These are phyloP conservation scores for Pogostemon cablin DNA, from an alignment of 257 asterid genomes.

Conservation along the genomic window DNA sequence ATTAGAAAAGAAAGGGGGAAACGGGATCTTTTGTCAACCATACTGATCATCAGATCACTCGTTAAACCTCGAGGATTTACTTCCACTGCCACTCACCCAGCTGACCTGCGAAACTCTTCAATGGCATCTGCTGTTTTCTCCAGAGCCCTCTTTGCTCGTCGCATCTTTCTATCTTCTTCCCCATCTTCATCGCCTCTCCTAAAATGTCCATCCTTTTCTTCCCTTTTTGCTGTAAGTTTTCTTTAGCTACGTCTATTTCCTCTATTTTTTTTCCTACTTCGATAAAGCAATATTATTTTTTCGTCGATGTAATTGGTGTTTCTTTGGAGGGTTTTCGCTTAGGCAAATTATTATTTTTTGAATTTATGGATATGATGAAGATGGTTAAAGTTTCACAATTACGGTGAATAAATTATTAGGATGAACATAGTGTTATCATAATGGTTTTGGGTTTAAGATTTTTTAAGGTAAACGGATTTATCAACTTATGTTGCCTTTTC, in stretches of 20 bases:
- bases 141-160: slow-evolving; percentile 60
- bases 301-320: slow-evolving; percentile 2
- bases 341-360: background rate
- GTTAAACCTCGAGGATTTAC: background rate
- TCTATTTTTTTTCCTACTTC: background rate
- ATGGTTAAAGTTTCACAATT: background rate
- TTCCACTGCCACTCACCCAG: background rate
- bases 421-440: background rate
- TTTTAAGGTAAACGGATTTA: background rate
- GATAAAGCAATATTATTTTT: background rate
- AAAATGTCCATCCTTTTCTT: slow-evolving; percentile 41
- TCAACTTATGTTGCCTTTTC: background rate
- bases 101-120: background rate
- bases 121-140: slow-evolving; percentile 76
- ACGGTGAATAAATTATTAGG: slow-evolving; percentile 12
- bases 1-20: no score
- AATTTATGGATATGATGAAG: slow-evolving; percentile 5
- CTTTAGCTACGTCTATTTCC: background rate
- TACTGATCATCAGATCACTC: no score
- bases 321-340: slow-evolving; percentile 9
- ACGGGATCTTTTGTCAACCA: no score
- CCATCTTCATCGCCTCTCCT: slow-evolving; percentile 44
- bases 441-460: slow-evolving; percentile 12
- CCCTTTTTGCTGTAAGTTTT: slow-evolving; percentile 55
- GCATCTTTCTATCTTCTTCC: slow-evolving; percentile 47